Percentiles rank a stretch among this genome's conserved stretches.
phyloP scores from a whole-genome alignment of 2,329 filamentous ascomycete genomes.

The Cercospora sojina region DNA sequence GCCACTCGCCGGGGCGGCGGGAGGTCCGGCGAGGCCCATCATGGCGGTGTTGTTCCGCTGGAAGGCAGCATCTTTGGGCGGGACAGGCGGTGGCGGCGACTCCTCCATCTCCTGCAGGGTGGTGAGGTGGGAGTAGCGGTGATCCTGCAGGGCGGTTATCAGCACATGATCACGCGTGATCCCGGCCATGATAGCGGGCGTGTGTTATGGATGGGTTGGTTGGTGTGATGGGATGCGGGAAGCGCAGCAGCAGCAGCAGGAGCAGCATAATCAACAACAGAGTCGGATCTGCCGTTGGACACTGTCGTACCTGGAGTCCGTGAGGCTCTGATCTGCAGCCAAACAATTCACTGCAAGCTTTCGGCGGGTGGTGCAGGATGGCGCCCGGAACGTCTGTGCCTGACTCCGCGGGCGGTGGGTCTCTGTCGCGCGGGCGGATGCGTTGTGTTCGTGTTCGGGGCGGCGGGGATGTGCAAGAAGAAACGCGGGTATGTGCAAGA shows the following conservation, averaged over 20 bases:
- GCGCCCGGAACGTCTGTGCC: conserved; percentile 3
- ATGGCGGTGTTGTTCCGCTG: conserved; percentile 17
- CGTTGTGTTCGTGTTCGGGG: background rate
- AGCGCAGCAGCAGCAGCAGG: background rate
- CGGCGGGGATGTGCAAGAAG: background rate
- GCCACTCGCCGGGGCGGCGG: conserved; percentile 26
- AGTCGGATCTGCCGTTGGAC: background rate
- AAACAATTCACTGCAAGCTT: conserved; percentile 3
- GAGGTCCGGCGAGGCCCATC: conserved; percentile 20
- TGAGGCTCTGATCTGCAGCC: background rate
- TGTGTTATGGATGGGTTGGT: background rate
- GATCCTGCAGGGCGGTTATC: conserved; percentile 15
- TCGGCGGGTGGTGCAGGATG: conserved; percentile 1
- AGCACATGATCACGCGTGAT: conserved; percentile 5
- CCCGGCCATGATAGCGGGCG: conserved; percentile 1
- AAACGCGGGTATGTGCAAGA: background rate
- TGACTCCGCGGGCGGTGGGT: background rate
- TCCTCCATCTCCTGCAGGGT: conserved; percentile 19
- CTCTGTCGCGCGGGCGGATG: background rate
- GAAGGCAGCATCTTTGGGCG: conserved; percentile 34
- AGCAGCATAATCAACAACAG: background rate
- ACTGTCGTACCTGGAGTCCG: background rate
- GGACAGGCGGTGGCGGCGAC: conserved; percentile 32
- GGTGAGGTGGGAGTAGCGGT: conserved; percentile 11
- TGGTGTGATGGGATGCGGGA: background rate